Percentiles rank a stretch among this genome's conserved stretches.
phyloP scores from a whole-genome alignment of 805 yeast genomes.

The Myxozyma sirexii region DNA sequence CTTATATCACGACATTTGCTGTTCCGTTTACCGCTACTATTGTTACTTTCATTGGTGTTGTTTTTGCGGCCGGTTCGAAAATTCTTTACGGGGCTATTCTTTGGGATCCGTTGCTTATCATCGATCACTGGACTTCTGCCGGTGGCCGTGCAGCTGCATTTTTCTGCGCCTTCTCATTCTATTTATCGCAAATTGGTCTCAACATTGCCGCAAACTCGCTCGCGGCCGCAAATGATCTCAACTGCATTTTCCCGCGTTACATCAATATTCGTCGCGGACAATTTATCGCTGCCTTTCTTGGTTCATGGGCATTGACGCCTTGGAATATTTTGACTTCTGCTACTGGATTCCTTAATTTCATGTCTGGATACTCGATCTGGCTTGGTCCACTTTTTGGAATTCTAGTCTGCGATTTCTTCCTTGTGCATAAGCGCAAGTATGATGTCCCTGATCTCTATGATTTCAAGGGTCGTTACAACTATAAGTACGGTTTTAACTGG shows the following conservation, averaged over 20 bases:
- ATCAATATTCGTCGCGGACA: constrained; percentile 53
- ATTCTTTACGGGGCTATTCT: constrained; percentile 24
- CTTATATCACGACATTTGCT: constrained; percentile 15
- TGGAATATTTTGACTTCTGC: constrained; percentile 49
- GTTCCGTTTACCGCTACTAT: constrained; percentile 25
- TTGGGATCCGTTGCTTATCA: constrained; percentile 33
- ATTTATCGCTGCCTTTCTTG: constrained; percentile 43
- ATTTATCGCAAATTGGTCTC: constrained; percentile 44
- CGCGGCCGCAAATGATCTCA: constrained; percentile 45
- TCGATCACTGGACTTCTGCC: constrained; percentile 47
- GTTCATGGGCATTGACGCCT: constrained; percentile 45
- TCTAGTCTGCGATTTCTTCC: constrained; percentile 46
- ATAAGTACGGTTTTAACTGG: constrained; percentile 51
- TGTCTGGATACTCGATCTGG: constrained; percentile 47
- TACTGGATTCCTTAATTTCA: constrained; percentile 43
- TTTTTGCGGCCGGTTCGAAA: constrained; percentile 31
- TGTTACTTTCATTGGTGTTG: constrained; percentile 29
- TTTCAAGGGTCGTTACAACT: constrained; percentile 48
- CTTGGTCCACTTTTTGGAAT: constrained; percentile 49
- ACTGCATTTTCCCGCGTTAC: constrained; percentile 52
- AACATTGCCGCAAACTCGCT: constrained; percentile 47
- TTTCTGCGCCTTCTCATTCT: constrained; percentile 45
- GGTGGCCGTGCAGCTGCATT: constrained; percentile 50
- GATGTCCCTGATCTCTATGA: constrained; percentile 50
- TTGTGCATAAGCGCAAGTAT: constrained; percentile 47